Percentiles rank a stretch among this genome's conserved stretches.
Evolutionary conservation across 345 rosid genomes (phyloP).

Genomic region (Eucalyptus victrix): DNA sequence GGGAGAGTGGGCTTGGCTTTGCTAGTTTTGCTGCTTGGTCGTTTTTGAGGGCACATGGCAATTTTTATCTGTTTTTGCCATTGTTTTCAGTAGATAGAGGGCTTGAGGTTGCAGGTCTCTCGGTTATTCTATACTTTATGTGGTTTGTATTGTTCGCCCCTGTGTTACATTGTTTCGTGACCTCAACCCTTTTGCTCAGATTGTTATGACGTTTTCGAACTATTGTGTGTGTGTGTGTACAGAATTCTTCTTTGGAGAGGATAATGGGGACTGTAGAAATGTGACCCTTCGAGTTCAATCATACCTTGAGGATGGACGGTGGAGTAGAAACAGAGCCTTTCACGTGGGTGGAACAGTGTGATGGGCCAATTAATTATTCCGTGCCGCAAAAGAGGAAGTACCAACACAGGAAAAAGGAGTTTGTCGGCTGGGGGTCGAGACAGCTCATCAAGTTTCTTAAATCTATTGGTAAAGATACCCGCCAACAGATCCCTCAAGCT

Average conservation of each 20-base stretch:
- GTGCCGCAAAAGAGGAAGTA: slow-evolving; percentile 25
- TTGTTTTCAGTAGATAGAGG: not conserved
- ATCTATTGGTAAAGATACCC: slow-evolving; percentile 34
- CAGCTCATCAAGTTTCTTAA: slow-evolving; percentile 55
- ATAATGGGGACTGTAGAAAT: not conserved
- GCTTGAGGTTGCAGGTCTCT: not conserved
- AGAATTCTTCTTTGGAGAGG: not conserved
- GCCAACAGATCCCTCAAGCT: slow-evolving; percentile 20
- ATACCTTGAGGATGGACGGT: not conserved
- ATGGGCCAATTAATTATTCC: not conserved
- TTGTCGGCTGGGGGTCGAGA: slow-evolving; percentile 71
- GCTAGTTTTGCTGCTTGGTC: not conserved
- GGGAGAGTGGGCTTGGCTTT: not conserved
- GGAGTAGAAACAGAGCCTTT: not conserved
- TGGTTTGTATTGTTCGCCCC: not conserved
- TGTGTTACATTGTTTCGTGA: not conserved
- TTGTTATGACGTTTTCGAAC: not conserved
- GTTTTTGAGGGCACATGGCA: not conserved
- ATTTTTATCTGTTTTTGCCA: not conserved
- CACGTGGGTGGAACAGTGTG: slow-evolving; percentile 31
- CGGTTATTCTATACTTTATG: not conserved
- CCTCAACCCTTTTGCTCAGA: not conserved
- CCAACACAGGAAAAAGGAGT: slow-evolving; percentile 28
- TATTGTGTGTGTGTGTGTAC: not conserved
- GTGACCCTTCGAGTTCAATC: not conserved